Evolutionary conservation across 805 yeast genomes (phyloP).

Genomic region (Saccharomyces paradoxus): DNA sequence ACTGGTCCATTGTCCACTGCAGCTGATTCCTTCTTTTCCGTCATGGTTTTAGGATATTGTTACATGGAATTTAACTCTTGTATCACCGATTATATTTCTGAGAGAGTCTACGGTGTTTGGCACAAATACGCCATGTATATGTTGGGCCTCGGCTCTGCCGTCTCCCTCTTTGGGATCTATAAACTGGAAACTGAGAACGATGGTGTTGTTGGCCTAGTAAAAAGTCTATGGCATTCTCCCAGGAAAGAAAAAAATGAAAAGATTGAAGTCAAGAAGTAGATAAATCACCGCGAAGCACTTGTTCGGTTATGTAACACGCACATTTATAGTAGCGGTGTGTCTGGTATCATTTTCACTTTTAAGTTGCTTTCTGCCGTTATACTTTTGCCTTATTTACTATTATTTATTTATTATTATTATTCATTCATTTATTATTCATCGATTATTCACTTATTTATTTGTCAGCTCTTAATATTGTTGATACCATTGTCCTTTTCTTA

Average conservation of each 20-base stretch:
- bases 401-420: background rate
- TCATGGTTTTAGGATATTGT: constrained; percentile 64
- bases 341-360: background rate
- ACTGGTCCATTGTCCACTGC: constrained; percentile 60
- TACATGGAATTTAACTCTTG: constrained; percentile 85
- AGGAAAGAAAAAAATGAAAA: constrained; percentile 13
- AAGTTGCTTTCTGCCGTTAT: background rate
- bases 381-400: background rate
- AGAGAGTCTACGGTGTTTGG: constrained; percentile 73
- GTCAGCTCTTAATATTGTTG: constrained; percentile 1
- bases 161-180: constrained; percentile 74
- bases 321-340: background rate
- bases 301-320: background rate
- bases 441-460: background rate
- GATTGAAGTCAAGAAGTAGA: background rate
- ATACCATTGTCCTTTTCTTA: background rate
- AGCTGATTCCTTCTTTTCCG: constrained; percentile 62
- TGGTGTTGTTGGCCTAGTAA: constrained; percentile 64
- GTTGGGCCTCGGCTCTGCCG: constrained; percentile 62
- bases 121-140: constrained; percentile 60
- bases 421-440: background rate
- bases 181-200: constrained; percentile 69
- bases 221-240: constrained; percentile 48
- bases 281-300: background rate
- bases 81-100: constrained; percentile 86